phyloP scores from a whole-genome alignment of 2,329 filamentous ascomycete species.

The Aspergillus puulaauensis region DNA sequence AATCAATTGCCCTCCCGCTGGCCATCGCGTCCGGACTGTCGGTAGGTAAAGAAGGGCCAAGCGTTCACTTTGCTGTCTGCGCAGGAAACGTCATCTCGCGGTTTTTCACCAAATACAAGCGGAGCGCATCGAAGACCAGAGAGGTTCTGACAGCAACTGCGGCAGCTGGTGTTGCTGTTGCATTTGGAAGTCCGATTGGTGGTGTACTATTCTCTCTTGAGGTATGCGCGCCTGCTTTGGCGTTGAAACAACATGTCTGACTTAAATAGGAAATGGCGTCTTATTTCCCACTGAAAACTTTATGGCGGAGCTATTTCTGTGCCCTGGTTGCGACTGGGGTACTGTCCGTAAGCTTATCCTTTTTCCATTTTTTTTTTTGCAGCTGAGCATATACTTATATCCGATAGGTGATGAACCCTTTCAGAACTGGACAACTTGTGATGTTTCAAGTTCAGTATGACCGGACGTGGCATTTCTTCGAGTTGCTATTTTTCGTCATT shows the following conservation, averaged over 20 bases:
- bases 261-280: constrained; percentile 76
- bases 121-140: constrained; percentile 88
- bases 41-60: constrained; percentile 95
- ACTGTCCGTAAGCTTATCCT: constrained; percentile 57
- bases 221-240: constrained; percentile 30
- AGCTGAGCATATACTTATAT: background rate
- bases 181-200: constrained; percentile 95
- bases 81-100: constrained; percentile 95
- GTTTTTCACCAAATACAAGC: constrained; percentile 87
- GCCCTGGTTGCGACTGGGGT: constrained; percentile 92
- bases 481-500: constrained; percentile 86
- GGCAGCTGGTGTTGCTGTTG: constrained; percentile 91
- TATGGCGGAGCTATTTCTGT: constrained; percentile 98
- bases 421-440: constrained; percentile 93
- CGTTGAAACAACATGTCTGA: constrained; percentile 15
- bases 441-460: constrained; percentile 99
- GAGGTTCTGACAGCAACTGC: constrained; percentile 95
- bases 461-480: constrained; percentile 96
- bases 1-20: constrained; percentile 84
- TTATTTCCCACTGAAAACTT: constrained; percentile 92
- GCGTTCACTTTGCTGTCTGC: constrained; percentile 98
- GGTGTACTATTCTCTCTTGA: constrained; percentile 95
- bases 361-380: constrained; percentile 5
- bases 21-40: constrained; percentile 92
- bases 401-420: constrained; percentile 83